These are phyloP conservation scores for Phlyctochytrium planicorne DNA, from an alignment of 192 early-diverging fungal species.

Conservation along the genomic window DNA sequence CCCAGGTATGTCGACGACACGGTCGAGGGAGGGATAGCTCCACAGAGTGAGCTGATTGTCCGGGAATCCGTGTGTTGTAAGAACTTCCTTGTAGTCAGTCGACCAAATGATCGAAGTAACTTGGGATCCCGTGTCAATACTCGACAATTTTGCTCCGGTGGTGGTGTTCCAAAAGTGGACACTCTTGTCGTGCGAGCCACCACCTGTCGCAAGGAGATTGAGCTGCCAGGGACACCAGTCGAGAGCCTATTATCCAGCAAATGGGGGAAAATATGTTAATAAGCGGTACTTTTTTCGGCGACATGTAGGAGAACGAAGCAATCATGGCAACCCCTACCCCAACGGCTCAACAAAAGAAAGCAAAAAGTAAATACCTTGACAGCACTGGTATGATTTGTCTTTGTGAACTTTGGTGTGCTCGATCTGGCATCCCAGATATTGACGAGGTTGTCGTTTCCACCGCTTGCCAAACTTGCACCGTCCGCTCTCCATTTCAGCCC, in stretches of 20 bases:
- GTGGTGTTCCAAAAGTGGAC: too few relatives aligned
- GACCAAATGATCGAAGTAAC: too few relatives aligned
- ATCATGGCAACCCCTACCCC: constrained; percentile 70
- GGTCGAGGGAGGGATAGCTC: constrained; percentile 51
- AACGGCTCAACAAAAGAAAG: constrained; percentile 7
- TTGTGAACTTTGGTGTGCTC: constrained; percentile 45
- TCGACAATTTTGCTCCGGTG: too few relatives aligned
- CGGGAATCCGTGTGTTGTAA: constrained; percentile 54
- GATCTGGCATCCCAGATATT: constrained; percentile 58
- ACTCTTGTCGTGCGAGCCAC: too few relatives aligned
- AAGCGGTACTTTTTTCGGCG: too few relatives aligned
- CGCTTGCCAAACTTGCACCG: constrained; percentile 50
- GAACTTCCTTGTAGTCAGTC: constrained; percentile 53
- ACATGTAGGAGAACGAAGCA: constrained; percentile 89
- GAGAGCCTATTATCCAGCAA: too few relatives aligned
- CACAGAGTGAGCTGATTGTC: constrained; percentile 53
- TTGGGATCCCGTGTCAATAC: too few relatives aligned
- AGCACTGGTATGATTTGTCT: constrained; percentile 54
- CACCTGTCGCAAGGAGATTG: too few relatives aligned
- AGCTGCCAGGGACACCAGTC: too few relatives aligned
- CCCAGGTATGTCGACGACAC: constrained; percentile 50
- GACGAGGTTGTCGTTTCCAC: constrained; percentile 61
- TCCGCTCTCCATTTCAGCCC: constrained; percentile 54
- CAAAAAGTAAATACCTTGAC: constrained; percentile 48
- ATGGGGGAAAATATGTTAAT: too few relatives aligned